Base-by-base conservation (phyloP, 176 grass and related monocot species). In the Triticum urartu region DNA sequence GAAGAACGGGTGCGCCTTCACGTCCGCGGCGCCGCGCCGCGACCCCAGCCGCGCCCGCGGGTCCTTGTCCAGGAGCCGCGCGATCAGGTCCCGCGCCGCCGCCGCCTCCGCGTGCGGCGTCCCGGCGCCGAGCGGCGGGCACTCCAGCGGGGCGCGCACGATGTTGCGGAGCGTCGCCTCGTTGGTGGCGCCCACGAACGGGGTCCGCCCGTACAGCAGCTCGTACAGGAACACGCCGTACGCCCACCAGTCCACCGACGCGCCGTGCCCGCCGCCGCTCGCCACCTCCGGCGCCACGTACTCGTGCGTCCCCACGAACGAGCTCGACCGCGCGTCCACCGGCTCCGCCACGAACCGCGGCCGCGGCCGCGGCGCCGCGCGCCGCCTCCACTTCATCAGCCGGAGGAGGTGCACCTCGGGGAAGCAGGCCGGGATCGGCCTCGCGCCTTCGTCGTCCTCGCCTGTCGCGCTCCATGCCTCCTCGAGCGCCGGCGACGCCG, bases 211-310 rank as follows among this genome's bases (percentile, higher is more conserved):
- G 80, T 94, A 96, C 40, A 96, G 66, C 2, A 99, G 79, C 82
- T 99, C 97, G 89, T 99, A 99, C 0, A 99, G 89, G 84, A 99
- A 93, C 60, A 99, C 88, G 47, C 97, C 97, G 81, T 92, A 96
- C 17, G 97, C 90, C 97, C 97, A 96, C 97, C 97, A 99, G 92
- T 99, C 97, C 39, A 99, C 97, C 33, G 82, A 89, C 5, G 92
- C 93, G 76, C 97, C 97, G 88, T 99, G 94, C 12, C 83, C 80
- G n/a, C 90, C 87, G 68, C 97, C 97, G 40, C 90, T 39, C 42
- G 94, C 97, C 0, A 96, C 90, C 83, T 99, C 97, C 9, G 97
- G 94, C 9, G 94, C 90, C 28, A 99, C 94, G 82, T 99, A 99
- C 84, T 99, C 97, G 86, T 96, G 97, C 20, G 97, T 99, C 4